Evolutionary conservation across 345 rosid genomes (phyloP).

Genomic region (Lumnitzera littorea): DNA sequence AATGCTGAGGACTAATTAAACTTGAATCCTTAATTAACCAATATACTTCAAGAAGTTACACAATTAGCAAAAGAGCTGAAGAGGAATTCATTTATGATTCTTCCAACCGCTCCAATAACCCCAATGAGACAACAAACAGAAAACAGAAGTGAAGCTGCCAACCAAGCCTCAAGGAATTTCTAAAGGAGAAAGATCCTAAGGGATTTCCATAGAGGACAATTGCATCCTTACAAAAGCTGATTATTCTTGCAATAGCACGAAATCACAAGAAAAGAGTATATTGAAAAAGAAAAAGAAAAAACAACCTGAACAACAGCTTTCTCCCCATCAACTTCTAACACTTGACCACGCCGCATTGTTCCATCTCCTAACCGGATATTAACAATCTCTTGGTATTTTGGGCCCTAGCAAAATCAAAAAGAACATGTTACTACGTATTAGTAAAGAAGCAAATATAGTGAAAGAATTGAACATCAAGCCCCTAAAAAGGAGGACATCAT

Average conservation of each 20-base stretch:
- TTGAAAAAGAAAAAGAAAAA: background rate
- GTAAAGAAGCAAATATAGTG: background rate
- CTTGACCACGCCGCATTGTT: conserved; percentile 90
- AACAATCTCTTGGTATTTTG: conserved; percentile 95
- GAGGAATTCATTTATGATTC: background rate
- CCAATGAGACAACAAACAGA: background rate
- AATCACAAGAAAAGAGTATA: background rate
- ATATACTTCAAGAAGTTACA: too few relatives aligned
- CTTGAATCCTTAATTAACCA: too few relatives aligned
- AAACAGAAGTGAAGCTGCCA: too few relatives aligned
- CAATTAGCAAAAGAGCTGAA: too few relatives aligned
- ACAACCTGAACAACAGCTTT: conserved; percentile 95
- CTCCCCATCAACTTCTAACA: conserved; percentile 97
- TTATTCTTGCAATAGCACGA: background rate
- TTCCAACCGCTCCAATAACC: background rate
- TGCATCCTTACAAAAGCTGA: background rate
- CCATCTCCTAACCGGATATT: conserved; percentile 94
- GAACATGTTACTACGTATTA: background rate
- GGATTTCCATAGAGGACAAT: too few relatives aligned
- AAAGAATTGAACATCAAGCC: too few relatives aligned
- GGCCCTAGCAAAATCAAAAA: conserved; percentile 48
- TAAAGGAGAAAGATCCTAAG: too few relatives aligned
- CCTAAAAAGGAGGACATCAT: background rate
- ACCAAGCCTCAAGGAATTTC: too few relatives aligned
- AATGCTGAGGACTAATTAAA: too few relatives aligned